Evolutionary conservation across 192 early-diverging fungal genomes (phyloP).

Genomic region (Funneliformis mosseae): DNA sequence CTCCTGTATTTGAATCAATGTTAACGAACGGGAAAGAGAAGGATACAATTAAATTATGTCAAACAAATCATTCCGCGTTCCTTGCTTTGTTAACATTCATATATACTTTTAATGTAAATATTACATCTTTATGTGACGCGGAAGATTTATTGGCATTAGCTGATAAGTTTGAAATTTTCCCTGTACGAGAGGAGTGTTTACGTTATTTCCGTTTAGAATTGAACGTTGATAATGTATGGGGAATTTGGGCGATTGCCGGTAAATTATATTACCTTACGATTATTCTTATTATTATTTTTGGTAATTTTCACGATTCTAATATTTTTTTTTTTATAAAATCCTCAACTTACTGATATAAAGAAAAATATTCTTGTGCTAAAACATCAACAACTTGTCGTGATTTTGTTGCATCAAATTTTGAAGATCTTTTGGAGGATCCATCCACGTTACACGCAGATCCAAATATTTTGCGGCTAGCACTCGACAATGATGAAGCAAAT

Average conservation of each 20-base stretch:
- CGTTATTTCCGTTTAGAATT: conserved; percentile 38
- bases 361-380: conserved; percentile 37
- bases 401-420: conserved; percentile 35
- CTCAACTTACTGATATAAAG: neutral
- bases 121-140: conserved; percentile 32
- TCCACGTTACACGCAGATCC: conserved; percentile 38
- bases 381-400: conserved; percentile 36
- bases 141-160: conserved; percentile 35
- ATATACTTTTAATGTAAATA: conserved; percentile 15
- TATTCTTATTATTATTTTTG: neutral
- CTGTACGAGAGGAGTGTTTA: conserved; percentile 37
- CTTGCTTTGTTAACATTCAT: conserved; percentile 1
- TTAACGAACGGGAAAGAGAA: conserved; percentile 17
- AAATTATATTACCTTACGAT: neutral
- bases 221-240: conserved; percentile 38
- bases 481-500: conserved; percentile 40
- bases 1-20: conserved; percentile 32
- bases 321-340: neutral
- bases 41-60: conserved; percentile 23
- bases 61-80: conserved; percentile 33
- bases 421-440: conserved; percentile 27
- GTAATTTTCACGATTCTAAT: neutral
- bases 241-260: conserved; percentile 44
- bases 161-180: conserved; percentile 39
- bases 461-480: conserved; percentile 31